phyloP scores from a whole-genome alignment of 108 stramenopile genomes.

The Cyclotella sp. region DNA sequence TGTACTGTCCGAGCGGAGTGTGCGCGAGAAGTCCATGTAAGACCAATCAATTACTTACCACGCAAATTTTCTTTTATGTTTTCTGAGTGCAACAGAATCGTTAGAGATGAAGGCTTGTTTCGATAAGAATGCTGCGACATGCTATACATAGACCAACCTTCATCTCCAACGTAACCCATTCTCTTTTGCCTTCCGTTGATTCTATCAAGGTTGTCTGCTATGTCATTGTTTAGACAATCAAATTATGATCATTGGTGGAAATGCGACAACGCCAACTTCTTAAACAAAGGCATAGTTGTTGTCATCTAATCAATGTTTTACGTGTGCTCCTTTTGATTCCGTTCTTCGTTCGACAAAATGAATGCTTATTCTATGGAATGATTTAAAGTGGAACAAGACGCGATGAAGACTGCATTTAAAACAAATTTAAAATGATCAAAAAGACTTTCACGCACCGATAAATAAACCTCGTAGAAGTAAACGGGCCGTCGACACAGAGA shows the following conservation, averaged over 20 bases:
- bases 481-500: too few species aligned
- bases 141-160: constrained; percentile 18
- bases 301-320: too few species aligned
- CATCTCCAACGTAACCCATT: constrained; percentile 42
- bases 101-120: background rate
- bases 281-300: too few species aligned
- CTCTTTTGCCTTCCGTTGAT: constrained; percentile 8
- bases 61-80: background rate
- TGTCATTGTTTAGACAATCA: background rate
- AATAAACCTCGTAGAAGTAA: too few species aligned
- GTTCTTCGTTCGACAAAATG: constrained; percentile 1
- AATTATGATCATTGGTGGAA: background rate
- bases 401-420: too few species aligned
- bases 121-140: background rate
- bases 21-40: constrained; percentile 44
- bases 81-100: constrained; percentile 1
- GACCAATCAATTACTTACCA: constrained; percentile 38
- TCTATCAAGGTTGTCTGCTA: background rate
- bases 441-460: too few species aligned
- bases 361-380: background rate
- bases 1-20: constrained; percentile 27
- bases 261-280: too few species aligned
- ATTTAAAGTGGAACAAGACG: background rate
- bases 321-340: too few species aligned
- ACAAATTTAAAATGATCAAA: too few species aligned